A percentile compares a stretch with the other conserved stretches of the same genome.
Conservation (phyloP, 371 early-diverging fungal genomes). For the Lichtheimia ramosa region DNA sequence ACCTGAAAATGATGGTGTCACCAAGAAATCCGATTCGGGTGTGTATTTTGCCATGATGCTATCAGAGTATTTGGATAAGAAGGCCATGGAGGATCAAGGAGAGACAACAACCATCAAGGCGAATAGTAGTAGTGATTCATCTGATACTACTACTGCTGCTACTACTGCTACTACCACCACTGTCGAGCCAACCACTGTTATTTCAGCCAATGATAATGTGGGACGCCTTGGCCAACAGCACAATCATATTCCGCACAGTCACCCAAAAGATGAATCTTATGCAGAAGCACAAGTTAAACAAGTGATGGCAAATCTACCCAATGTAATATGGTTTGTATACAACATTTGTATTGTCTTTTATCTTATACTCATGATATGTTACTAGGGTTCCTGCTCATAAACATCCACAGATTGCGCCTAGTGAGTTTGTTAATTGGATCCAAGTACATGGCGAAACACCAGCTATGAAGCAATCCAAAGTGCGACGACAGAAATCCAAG, state of each 20-base stretch:
- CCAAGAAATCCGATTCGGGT: constrained; percentile 20
- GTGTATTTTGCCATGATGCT: constrained; percentile 19
- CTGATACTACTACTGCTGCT: not conserved
- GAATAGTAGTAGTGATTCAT: not conserved
- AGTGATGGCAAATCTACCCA: constrained; percentile 11
- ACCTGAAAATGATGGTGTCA: constrained; percentile 1
- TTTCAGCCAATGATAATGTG: not conserved
- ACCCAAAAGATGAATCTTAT: too few species aligned
- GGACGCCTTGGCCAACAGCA: not conserved
- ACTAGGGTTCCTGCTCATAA: constrained; percentile 28
- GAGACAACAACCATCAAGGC: not conserved
- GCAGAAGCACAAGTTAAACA: constrained; percentile 1
- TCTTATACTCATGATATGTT: too few species aligned
- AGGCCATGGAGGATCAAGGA: constrained; percentile 4
- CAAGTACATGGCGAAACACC: constrained; percentile 27
- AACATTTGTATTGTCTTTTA: not conserved
- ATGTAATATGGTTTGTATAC: constrained; percentile 16
- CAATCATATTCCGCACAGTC: not conserved
- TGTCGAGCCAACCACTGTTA: not conserved
- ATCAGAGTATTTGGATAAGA: constrained; percentile 17
- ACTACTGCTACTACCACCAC: not conserved
- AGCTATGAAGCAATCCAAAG: constrained; percentile 39
- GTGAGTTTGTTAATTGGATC: constrained; percentile 27
- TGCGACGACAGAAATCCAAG: constrained; percentile 37
- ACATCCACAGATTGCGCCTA: constrained; percentile 28